Percentiles rank a stretch among this genome's conserved stretches.
Conservation (phyloP, 352 stramenopile species). For the Phytopythium kandeliae region DNA sequence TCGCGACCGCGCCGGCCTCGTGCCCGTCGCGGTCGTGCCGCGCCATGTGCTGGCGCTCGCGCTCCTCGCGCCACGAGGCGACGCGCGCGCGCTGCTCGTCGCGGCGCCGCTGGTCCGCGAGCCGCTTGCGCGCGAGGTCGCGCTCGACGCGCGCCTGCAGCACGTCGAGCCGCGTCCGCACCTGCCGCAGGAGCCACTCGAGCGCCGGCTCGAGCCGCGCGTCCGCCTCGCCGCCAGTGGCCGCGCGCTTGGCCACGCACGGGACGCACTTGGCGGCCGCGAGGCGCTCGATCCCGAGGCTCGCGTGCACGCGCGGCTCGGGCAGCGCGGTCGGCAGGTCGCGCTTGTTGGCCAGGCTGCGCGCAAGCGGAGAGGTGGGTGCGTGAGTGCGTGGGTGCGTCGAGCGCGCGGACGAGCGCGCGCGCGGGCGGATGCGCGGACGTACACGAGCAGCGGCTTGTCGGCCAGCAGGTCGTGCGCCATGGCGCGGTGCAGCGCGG, state of each 20-base stretch:
- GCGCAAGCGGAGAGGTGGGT: no score
- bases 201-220: constrained; percentile 59
- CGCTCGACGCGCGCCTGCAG: constrained; percentile 41
- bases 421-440: no score
- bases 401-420: no score
- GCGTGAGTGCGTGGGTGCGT: no score
- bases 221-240: constrained; percentile 45
- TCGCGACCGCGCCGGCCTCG: no score
- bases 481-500: constrained; percentile 53
- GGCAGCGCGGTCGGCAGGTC: constrained; percentile 34
- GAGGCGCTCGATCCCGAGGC: constrained; percentile 36
- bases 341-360: constrained; percentile 78
- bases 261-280: constrained; percentile 34
- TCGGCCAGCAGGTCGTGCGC: constrained; percentile 34
- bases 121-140: constrained; percentile 54
- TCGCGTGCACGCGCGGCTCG: constrained; percentile 28
- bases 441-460: constrained; percentile 73
- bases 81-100: constrained; percentile 60
- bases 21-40: constrained; percentile 36
- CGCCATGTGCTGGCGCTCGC: constrained; percentile 55
- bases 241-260: constrained; percentile 57
- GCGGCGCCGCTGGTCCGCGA: constrained; percentile 41
- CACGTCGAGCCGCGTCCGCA: constrained; percentile 41
- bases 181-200: constrained; percentile 64
- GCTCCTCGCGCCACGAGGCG: constrained; percentile 66